Evolutionary conservation across 345 rosid species (phyloP), one percentile per base, ranked within the genome.

Genomic region (Clarkia xantiana): DNA sequence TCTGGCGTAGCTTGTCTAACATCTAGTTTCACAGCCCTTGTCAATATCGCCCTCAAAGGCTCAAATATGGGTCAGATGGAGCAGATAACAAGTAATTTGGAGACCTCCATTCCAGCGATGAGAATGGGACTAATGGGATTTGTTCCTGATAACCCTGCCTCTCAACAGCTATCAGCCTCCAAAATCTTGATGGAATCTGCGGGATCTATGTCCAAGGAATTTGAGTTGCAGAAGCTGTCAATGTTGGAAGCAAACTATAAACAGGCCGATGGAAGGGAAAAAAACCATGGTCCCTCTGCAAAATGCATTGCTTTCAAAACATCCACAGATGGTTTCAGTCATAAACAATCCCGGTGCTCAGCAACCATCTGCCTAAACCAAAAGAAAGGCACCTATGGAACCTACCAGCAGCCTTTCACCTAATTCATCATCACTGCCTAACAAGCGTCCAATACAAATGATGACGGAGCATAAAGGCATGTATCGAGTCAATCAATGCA

Each of bases 321-420:
- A n/a, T 6, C 69, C 68, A 48, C 77, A 51, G 39, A 52, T 60
- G 55, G 68, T 52, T 59, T 53, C 54, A 39, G 23, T 64, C 71
- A 45, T 59, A 9, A 63, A 62, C 54, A 62, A 51, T 58, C 57
- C 44, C 41, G 67, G 57, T 40, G 54, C 59, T 18, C 67, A 69
- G 60, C 88, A 69, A 53, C 49, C 68, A 0, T 42, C 76, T 25
- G 22, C 48, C 44, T 44, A 50, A 57, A 62, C 42, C 45, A 86
- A 87, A 76, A 73, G 91, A 14, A 87, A 80, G 67, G 67, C 79
- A 23, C 69, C 75, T 9, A 60, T 61, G 53, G 90, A 72, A 19
- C 40, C 74, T 11, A 14, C 67, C 12, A 44, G 53, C 51, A 65
- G 57, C 60, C 58, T 70, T 60, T 60, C 42, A 14, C 51, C 71